Evolutionary conservation across 371 early-diverging fungal genomes (phyloP).

Genomic region (Mucor racemosus): DNA sequence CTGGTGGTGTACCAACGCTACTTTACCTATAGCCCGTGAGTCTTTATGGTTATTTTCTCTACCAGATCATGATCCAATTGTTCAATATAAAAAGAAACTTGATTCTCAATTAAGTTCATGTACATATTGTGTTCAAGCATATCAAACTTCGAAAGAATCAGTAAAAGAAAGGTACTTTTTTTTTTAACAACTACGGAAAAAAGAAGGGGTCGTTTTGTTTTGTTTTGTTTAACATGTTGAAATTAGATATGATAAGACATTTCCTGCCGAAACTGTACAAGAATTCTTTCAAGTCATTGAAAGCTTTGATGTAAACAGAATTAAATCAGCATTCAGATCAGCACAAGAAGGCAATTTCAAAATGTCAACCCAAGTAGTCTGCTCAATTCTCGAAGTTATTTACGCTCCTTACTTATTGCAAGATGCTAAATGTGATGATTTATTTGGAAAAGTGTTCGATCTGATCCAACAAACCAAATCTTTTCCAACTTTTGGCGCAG

Average conservation of each 20-base stretch:
- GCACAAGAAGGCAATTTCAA: constrained; percentile 6
- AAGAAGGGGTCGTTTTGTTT: background rate
- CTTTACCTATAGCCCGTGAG: constrained; percentile 41
- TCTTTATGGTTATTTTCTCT: constrained; percentile 54
- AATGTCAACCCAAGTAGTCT: constrained; percentile 28
- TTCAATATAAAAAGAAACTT: constrained; percentile 45
- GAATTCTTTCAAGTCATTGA: constrained; percentile 40
- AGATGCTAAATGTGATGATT: constrained; percentile 22
- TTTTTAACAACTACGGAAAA: background rate
- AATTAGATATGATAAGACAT: constrained; percentile 38
- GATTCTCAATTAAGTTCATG: constrained; percentile 36
- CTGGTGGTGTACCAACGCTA: constrained; percentile 49
- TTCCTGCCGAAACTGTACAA: constrained; percentile 39
- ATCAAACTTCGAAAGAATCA: constrained; percentile 37
- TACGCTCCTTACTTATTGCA: constrained; percentile 23
- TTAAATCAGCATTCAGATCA: constrained; percentile 16
- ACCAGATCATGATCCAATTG: constrained; percentile 47
- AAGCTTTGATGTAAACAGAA: constrained; percentile 35
- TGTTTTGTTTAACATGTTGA: background rate
- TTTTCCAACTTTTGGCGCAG: constrained; percentile 34
- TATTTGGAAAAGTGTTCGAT: constrained; percentile 34
- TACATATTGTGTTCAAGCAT: constrained; percentile 34
- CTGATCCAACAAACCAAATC: constrained; percentile 33
- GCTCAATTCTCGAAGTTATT: constrained; percentile 37
- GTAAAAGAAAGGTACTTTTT: constrained; percentile 31